Evolutionary conservation across 768 basidiomycete genomes (phyloP), one percentile per base, ranked within the genome.

Genomic region (Cystofilobasidium macerans): DNA sequence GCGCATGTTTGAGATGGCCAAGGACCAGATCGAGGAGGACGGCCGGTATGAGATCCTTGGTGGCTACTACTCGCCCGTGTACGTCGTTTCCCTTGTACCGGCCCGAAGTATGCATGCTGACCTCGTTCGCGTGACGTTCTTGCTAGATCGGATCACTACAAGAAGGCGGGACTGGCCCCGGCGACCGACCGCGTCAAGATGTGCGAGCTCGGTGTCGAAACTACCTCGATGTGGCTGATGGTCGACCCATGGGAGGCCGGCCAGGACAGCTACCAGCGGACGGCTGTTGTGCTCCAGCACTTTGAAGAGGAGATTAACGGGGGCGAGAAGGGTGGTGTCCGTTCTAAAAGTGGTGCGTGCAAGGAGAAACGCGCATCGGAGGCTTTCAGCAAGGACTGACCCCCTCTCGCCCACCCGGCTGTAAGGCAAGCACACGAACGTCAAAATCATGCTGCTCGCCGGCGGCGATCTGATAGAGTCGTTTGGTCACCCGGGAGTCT

Each of bases 1-100:
- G 18, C 88, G 95, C 71, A 97, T 99, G 92, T 99, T 98, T 77
- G 95, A 98, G 76, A 98, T 99, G 95, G 95, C 94, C 64, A 88
- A 87, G 78, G 95, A 98, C 80, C 92, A 91, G 73, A 84, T 77
- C 40, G 69, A 88, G 61, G 84, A 89, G 60, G 88, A 91, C 72
- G 89, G 92, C 76, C 91, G 89, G 70, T 95, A 89, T 72, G 90
- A 95, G 77, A 88, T 99, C 71, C 81, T 97, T 72, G 95, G 88
- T 32, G 92, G 91, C 2, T 98, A 97, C 78, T 84, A 97, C 72
- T 94, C 91, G 71, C 94, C 95, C 36, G 95, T 99, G 71, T 73
- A 45, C 65, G 71, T 69, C 6, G 32, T 53, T 40, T 45, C 59
- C 12, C 6, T 18, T 13, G 4, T 54, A 1, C 24, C 9, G n/a